Evolutionary conservation across 2,329 filamentous ascomycete species (phyloP).

Genomic region (Tolypocladium guangdongense): DNA sequence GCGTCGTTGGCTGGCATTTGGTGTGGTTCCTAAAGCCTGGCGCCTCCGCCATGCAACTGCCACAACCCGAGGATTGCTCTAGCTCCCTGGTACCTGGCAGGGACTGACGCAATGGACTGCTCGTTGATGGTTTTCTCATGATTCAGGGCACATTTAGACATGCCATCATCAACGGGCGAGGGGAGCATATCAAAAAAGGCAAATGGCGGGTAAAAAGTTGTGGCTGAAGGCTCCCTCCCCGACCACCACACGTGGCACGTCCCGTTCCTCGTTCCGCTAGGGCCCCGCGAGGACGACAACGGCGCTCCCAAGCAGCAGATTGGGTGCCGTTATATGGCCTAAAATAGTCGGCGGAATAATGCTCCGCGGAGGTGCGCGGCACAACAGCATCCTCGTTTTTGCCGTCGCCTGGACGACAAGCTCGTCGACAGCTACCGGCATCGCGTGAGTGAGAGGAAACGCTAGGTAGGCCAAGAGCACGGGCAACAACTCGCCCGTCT

Average conservation of each 20-base stretch:
- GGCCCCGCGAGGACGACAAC: too few species aligned
- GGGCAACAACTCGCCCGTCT: background rate
- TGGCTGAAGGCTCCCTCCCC: background rate
- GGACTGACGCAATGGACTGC: background rate
- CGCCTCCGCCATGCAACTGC: background rate
- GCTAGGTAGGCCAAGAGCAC: background rate
- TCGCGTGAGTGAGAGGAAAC: background rate
- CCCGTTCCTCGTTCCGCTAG: background rate
- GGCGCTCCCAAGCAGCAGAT: background rate
- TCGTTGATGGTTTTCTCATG: background rate
- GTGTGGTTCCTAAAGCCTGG: background rate
- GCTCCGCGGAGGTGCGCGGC: background rate
- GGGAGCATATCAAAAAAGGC: background rate
- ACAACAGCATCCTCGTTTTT: background rate
- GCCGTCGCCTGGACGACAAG: background rate
- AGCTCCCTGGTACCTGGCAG: background rate
- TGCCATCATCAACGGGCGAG: background rate
- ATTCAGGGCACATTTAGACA: background rate
- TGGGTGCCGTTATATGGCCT: background rate
- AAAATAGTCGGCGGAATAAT: background rate
- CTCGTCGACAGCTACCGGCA: background rate
- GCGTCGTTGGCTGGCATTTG: background rate
- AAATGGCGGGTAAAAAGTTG: background rate
- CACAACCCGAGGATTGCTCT: background rate
- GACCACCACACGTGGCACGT: background rate